A percentile compares a stretch with the other conserved stretches of the same genome.
Evolutionary conservation across 1,139 yeast species (phyloP).

Genomic region (Diutina neorugosa): DNA sequence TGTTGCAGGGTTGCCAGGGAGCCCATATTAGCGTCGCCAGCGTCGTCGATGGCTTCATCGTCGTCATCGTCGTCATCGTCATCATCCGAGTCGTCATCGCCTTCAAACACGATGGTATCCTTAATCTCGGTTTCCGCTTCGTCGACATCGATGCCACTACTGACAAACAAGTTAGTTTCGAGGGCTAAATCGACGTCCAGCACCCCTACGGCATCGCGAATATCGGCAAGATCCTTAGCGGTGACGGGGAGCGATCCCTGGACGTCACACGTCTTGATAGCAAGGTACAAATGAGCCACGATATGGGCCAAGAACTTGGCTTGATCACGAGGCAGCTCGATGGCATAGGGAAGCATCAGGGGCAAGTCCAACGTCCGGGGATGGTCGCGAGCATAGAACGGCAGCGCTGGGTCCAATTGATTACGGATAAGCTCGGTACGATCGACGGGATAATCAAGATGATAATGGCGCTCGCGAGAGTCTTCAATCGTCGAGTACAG

Average conservation of each 20-base stretch:
- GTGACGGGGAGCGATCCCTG: slow-evolving; percentile 63
- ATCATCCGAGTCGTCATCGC: slow-evolving; percentile 11
- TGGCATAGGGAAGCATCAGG: slow-evolving; percentile 59
- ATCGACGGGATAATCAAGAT: slow-evolving; percentile 46
- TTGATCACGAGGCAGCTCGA: slow-evolving; percentile 59
- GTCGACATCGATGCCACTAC: background rate
- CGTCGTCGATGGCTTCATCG: slow-evolving; percentile 2
- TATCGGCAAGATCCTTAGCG: slow-evolving; percentile 43
- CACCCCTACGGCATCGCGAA: slow-evolving; percentile 19
- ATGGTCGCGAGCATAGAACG: slow-evolving; percentile 41
- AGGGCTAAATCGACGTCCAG: slow-evolving; percentile 40
- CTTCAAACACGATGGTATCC: slow-evolving; percentile 20
- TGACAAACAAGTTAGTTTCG: slow-evolving; percentile 38
- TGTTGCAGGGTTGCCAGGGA: slow-evolving; percentile 21
- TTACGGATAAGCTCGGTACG: slow-evolving; percentile 23
- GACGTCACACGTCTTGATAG: slow-evolving; percentile 64
- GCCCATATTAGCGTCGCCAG: slow-evolving; percentile 7
- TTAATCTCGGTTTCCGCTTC: slow-evolving; percentile 29
- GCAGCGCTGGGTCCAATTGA: slow-evolving; percentile 39
- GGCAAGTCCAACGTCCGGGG: slow-evolving; percentile 49
- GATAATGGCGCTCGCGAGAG: slow-evolving; percentile 34
- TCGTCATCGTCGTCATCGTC: slow-evolving; percentile 8
- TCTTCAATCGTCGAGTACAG: slow-evolving; percentile 24
- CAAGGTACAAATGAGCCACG: slow-evolving; percentile 65
- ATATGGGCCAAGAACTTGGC: slow-evolving; percentile 71